Conservation (phyloP, 1,284 basidiomycete species). For the Tilletiaria anomala region DNA sequence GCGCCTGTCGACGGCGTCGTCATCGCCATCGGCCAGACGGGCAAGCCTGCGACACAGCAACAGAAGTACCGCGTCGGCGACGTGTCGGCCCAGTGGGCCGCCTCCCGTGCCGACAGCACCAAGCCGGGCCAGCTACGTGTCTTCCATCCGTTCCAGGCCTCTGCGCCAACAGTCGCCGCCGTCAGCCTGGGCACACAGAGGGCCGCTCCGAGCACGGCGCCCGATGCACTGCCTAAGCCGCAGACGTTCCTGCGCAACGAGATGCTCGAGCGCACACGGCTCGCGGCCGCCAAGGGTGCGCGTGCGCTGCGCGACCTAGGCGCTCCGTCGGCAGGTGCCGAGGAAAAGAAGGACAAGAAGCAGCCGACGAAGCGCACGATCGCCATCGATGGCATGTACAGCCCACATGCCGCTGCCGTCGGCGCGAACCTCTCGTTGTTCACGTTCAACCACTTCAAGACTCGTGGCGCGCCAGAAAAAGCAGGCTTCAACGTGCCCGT, state of each 20-base stretch:
- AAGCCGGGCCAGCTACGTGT: slow-evolving; percentile 29
- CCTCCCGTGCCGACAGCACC: slow-evolving; percentile 21
- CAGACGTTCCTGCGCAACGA: slow-evolving; percentile 31
- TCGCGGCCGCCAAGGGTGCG: slow-evolving; percentile 33
- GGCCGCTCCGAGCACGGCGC: slow-evolving; percentile 23
- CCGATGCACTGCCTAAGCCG: slow-evolving; percentile 22
- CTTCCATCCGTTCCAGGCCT: slow-evolving; percentile 20
- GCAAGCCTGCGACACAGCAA: neutral
- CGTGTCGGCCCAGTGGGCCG: slow-evolving; percentile 26
- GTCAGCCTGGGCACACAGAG: slow-evolving; percentile 28
- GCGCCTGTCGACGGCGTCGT: slow-evolving; percentile 3
- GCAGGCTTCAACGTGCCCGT: slow-evolving; percentile 14
- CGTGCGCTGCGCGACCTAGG: slow-evolving; percentile 30
- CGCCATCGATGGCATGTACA: slow-evolving; percentile 23
- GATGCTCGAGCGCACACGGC: slow-evolving; percentile 25
- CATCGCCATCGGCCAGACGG: slow-evolving; percentile 1
- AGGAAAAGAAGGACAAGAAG: slow-evolving; percentile 6
- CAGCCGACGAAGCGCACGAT: slow-evolving; percentile 8
- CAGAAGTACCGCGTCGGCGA: slow-evolving; percentile 5
- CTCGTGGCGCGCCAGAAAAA: slow-evolving; percentile 17
- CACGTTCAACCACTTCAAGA: slow-evolving; percentile 36
- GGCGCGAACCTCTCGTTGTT: slow-evolving; percentile 32
- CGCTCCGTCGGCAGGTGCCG: slow-evolving; percentile 12
- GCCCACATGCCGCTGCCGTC: slow-evolving; percentile 30
- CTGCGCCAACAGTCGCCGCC: slow-evolving; percentile 15